Evolutionary conservation across 164 flowering plant genomes (phyloP).

Genomic region (Tinospora cordifolia): DNA sequence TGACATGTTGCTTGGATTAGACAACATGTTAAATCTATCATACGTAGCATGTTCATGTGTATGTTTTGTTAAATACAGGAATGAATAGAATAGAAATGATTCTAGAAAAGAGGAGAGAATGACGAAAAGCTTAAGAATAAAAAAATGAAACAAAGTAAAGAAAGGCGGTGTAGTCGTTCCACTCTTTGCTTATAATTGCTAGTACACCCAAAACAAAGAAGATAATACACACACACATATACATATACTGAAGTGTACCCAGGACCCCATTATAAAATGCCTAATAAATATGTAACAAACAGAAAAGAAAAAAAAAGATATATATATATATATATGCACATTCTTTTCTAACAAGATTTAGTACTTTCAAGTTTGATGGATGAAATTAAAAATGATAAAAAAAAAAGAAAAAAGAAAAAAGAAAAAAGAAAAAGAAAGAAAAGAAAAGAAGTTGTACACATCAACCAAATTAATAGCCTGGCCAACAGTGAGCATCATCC

Average conservation of each 20-base stretch:
- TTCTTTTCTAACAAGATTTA: neutral
- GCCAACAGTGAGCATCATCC: neutral
- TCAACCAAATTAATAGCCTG: neutral
- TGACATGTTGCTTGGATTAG: neutral
- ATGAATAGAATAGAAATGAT: no score
- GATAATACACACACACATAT: no score
- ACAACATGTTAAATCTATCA: neutral
- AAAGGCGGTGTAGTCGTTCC: no score
- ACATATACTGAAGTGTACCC: neutral
- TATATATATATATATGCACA: neutral
- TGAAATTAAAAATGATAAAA: conserved; percentile 6
- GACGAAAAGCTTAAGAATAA: no score
- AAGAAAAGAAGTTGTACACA: neutral
- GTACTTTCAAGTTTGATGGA: neutral
- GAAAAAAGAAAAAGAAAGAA: no score
- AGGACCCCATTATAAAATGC: neutral
- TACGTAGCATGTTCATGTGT: neutral
- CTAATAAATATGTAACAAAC: neutral
- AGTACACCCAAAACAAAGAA: no score
- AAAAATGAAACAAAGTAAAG: no score
- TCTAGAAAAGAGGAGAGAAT: no score
- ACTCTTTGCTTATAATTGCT: no score
- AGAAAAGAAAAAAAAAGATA: neutral
- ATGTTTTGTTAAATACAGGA: no score
- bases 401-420: no score